Conservation (phyloP, 192 early-diverging fungal genomes). For the Coemansia sp. region DNA sequence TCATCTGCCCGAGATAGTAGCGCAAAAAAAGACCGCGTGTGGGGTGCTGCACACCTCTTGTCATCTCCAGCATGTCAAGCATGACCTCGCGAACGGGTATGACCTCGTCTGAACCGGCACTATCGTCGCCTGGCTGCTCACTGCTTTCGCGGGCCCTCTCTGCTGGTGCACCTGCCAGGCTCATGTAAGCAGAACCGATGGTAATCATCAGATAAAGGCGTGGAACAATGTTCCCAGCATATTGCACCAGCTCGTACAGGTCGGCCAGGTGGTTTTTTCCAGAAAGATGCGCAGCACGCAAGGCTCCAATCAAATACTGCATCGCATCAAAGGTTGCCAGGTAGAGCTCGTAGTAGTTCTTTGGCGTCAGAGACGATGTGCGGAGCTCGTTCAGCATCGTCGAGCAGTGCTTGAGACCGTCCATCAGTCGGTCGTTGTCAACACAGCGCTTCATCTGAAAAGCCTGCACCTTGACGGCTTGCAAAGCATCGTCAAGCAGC, state of each 20-base stretch:
- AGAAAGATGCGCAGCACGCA: constrained; percentile 86
- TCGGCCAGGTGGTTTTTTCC: constrained; percentile 84
- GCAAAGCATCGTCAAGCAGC: constrained; percentile 88
- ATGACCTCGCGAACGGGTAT: constrained; percentile 95
- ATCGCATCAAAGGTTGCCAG: constrained; percentile 98
- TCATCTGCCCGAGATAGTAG: constrained; percentile 93
- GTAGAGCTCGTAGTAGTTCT: constrained; percentile 99
- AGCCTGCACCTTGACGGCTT: constrained; percentile 90
- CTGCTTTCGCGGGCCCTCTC: constrained; percentile 1
- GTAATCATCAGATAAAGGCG: constrained; percentile 99
- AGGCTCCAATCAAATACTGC: constrained; percentile 85
- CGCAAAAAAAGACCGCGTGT: constrained; percentile 95
- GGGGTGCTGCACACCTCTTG: constrained; percentile 97
- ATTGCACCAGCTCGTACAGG: constrained; percentile 97
- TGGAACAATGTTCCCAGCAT: constrained; percentile 98
- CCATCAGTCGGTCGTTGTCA: constrained; percentile 88
- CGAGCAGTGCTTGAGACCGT: constrained; percentile 97
- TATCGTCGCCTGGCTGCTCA: constrained; percentile 1
- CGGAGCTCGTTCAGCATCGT: constrained; percentile 97
- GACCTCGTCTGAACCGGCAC: constrained; percentile 53
- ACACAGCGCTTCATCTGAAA: constrained; percentile 95
- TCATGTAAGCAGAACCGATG: constrained; percentile 95
- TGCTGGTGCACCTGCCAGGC: constrained; percentile 55
- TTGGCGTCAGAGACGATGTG: constrained; percentile 92
- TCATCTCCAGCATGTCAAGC: constrained; percentile 99